phyloP scores from a whole-genome alignment of 2,329 filamentous ascomycete species.

The Aspergillus costaricaensis region DNA sequence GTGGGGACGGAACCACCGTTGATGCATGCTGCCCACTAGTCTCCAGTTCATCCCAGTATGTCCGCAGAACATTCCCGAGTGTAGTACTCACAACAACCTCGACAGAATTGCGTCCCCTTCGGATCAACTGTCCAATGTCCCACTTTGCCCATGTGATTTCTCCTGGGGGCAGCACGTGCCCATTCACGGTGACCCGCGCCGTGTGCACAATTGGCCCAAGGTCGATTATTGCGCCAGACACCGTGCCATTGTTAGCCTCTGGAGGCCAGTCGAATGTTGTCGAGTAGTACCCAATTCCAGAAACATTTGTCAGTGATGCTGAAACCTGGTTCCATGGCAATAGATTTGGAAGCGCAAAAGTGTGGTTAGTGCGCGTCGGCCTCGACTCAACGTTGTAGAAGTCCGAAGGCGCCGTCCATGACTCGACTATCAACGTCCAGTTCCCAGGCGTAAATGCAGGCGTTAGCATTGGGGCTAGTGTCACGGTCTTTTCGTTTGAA shows the following conservation, averaged over 20 bases:
- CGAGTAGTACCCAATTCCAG: slow-evolving; percentile 23
- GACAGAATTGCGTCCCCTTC: not conserved
- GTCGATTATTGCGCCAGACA: slow-evolving; percentile 17
- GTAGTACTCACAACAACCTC: not conserved
- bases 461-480: not conserved
- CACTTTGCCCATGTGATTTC: slow-evolving; percentile 11
- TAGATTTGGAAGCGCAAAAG: slow-evolving; percentile 31
- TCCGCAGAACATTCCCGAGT: not conserved
- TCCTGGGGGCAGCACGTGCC: slow-evolving; percentile 10
- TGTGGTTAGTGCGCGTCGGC: slow-evolving; percentile 32
- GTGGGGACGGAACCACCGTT: not conserved
- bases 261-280: slow-evolving; percentile 20
- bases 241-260: not conserved
- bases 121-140: not conserved
- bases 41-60: not conserved
- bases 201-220: slow-evolving; percentile 17
- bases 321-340: slow-evolving; percentile 39
- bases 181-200: slow-evolving; percentile 16
- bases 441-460: slow-evolving; percentile 24
- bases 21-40: not conserved
- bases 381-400: slow-evolving; percentile 26
- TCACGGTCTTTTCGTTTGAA: not conserved
- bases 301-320: slow-evolving; percentile 29
- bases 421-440: slow-evolving; percentile 43
- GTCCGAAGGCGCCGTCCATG: slow-evolving; percentile 43